These are phyloP conservation scores for Lasiodiplodia sp. DNA, from an alignment of 2,329 filamentous ascomycete genomes.

Conservation along the genomic window DNA sequence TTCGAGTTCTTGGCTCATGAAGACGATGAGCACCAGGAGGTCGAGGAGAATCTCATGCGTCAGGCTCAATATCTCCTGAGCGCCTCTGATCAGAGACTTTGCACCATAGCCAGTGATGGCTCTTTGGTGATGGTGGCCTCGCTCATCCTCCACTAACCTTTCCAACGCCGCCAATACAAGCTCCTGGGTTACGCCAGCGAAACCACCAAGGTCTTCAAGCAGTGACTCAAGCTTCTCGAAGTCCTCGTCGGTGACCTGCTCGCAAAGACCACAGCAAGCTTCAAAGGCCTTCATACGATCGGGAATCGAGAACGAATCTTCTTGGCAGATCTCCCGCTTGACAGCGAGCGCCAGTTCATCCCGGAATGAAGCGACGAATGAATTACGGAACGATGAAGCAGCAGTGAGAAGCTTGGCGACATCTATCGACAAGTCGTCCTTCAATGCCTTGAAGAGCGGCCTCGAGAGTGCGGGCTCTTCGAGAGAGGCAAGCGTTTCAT, in stretches of 20 bases:
- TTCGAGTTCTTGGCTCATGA: slow-evolving; percentile 85
- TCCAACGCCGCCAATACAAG: slow-evolving; percentile 61
- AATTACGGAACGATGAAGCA: slow-evolving; percentile 73
- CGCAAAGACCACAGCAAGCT: slow-evolving; percentile 78
- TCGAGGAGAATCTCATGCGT: slow-evolving; percentile 80
- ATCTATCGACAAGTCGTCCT: slow-evolving; percentile 62
- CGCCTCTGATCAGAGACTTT: slow-evolving; percentile 75
- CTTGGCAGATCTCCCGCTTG: slow-evolving; percentile 76
- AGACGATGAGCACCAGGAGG: slow-evolving; percentile 80
- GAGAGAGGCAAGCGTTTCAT: slow-evolving; percentile 47
- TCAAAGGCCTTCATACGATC: slow-evolving; percentile 82
- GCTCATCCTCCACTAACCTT: slow-evolving; percentile 51
- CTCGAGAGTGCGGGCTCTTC: slow-evolving; percentile 33
- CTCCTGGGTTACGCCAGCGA: slow-evolving; percentile 58
- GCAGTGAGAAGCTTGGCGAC: slow-evolving; percentile 72
- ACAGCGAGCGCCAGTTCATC: slow-evolving; percentile 73
- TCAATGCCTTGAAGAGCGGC: slow-evolving; percentile 47
- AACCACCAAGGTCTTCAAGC: slow-evolving; percentile 70
- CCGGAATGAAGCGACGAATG: slow-evolving; percentile 73
- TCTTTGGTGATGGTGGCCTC: slow-evolving; percentile 51
- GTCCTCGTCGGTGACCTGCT: slow-evolving; percentile 83
- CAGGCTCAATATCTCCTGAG: slow-evolving; percentile 78
- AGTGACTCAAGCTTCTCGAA: slow-evolving; percentile 72
- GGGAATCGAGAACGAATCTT: slow-evolving; percentile 63
- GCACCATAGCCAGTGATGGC: slow-evolving; percentile 77